These are phyloP conservation scores for Vigna reflexopilosa DNA, from an alignment of 306 rosid genomes.

Conservation along the genomic window DNA sequence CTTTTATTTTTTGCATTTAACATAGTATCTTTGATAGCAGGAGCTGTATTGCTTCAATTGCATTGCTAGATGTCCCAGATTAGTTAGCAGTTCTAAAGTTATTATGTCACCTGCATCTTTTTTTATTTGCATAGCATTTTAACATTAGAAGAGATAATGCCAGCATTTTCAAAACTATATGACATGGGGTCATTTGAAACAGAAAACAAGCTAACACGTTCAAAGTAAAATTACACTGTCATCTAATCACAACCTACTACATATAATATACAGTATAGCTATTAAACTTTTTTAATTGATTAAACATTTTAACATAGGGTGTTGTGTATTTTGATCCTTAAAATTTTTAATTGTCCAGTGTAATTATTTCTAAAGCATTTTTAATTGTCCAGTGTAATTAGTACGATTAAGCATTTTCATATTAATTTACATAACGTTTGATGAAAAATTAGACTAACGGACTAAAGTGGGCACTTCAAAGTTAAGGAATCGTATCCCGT, in stretches of 20 bases:
- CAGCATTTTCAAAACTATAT: slow-evolving; percentile 19
- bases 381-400: neutral
- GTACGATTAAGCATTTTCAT: neutral
- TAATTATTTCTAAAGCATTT: neutral
- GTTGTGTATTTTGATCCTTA: neutral
- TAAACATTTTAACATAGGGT: slow-evolving; percentile 16
- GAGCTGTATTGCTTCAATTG: slow-evolving; percentile 17
- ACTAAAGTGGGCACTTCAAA: too few relatives aligned
- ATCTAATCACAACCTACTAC: too few relatives aligned
- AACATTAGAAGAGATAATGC: neutral
- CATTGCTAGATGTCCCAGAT: slow-evolving; percentile 18
- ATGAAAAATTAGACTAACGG: neutral
- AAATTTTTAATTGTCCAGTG: neutral
- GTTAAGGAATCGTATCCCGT: neutral
- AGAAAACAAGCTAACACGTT: too few relatives aligned
- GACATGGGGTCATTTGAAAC: neutral
- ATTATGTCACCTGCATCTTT: neutral
- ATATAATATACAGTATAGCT: too few relatives aligned
- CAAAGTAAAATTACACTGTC: too few relatives aligned
- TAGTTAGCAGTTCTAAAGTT: slow-evolving; percentile 5
- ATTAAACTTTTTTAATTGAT: neutral
- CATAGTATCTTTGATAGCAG: slow-evolving; percentile 1
- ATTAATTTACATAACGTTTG: neutral
- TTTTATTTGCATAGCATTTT: slow-evolving; percentile 39
- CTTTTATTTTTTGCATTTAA: slow-evolving; percentile 50